phyloP scores from a whole-genome alignment of 495 filamentous ascomycete species.

The Polyplosphaeria fusca region DNA sequence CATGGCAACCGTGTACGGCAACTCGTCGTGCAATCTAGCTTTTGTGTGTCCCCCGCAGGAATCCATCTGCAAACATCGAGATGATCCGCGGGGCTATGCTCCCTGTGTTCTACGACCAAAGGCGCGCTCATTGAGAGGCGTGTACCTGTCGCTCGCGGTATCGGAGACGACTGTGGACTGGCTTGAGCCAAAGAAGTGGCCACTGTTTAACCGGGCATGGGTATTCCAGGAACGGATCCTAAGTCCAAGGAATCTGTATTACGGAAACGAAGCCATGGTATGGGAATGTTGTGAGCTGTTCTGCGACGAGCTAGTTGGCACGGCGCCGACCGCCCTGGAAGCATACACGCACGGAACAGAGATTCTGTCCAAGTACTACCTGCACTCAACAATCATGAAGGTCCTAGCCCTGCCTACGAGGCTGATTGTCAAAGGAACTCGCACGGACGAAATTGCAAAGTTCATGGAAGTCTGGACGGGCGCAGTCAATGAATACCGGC shows the following conservation, averaged over 20 bases:
- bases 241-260: neutral
- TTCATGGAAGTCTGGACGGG: slow-evolving; percentile 3
- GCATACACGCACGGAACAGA: neutral
- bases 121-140: neutral
- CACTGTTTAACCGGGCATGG: slow-evolving; percentile 1
- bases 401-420: neutral
- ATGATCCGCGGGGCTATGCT: slow-evolving; percentile 4
- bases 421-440: neutral
- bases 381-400: neutral
- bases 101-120: neutral
- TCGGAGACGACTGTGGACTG: neutral
- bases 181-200: neutral
- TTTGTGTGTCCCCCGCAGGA: slow-evolving; percentile 2
- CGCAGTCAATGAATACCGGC: neutral
- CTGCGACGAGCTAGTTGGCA: neutral
- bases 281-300: neutral
- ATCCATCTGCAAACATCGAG: neutral
- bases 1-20: slow-evolving; percentile 45
- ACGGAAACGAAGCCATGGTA: slow-evolving; percentile 11
- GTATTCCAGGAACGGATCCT: slow-evolving; percentile 7
- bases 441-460: slow-evolving; percentile 30
- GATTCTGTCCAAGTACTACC: neutral
- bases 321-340: neutral
- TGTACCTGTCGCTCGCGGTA: neutral
- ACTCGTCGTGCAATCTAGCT: slow-evolving; percentile 40